Base-by-base conservation (phyloP, 495 filamentous ascomycete genomes). In the Podospora didyma region DNA sequence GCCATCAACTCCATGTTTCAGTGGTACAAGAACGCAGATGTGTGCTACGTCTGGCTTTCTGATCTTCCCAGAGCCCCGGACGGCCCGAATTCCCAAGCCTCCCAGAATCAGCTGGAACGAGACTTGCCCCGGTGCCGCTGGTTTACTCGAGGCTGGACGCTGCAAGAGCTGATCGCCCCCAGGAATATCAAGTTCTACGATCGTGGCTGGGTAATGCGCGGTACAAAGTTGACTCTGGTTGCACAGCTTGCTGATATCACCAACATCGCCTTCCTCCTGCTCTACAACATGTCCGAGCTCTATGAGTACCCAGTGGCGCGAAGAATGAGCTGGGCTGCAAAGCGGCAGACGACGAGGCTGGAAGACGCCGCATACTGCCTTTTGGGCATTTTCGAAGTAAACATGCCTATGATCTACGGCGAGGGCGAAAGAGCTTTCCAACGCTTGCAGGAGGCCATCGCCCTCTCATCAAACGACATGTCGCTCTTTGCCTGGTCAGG, bases 361-460 rank as follows among this genome's bases (percentile, higher is more conserved):
- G 73, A 75, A 53, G 71, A 75, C 54, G 42, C 50, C 6, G 70
- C 71, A 2, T 74, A 74, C 51, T 73, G 64, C 20, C 61, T 75
- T 0, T 46, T 74, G 4, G 72, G 72, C 0, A 57, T 74, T 0
- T 73, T 70, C 46, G 60, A 57, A 11, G 49, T 73, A 19, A 58
- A 61, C 47, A 69, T 74, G 61, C 62, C 70, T 1, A 57, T 66
- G 10, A 34, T 73, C 3, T 75, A 73, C 26, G 71, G 71, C 11
- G 73, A 74, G 48, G 58, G 66, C 16, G 58, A 61, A 11, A 65
- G 60, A 12, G 67, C 70, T 5, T 70, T 70, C 26, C 10, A 19
- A 3, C 54, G 70, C 16, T 58, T 73, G 7, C 62, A 65, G 52
- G 42, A 66, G n/a, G 65, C 70, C 54, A 64, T 68, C 28, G 57